Base-by-base conservation (phyloP, 164 flowering plant genomes). In the Chloranthus sessilifolius region DNA sequence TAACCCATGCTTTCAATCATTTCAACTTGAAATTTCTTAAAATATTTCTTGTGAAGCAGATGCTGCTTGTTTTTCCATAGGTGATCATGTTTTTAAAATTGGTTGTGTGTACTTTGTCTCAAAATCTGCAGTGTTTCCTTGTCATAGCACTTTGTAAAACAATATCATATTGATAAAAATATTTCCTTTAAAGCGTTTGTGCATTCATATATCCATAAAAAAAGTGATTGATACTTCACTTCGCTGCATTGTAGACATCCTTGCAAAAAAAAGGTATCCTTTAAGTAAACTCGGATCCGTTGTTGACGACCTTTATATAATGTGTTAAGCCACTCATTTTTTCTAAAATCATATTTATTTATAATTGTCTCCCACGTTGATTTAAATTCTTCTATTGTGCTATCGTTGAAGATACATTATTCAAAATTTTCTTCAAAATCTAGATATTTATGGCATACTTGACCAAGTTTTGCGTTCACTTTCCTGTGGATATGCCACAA, bases 391-490 rank as follows among this genome's bases (percentile, higher is more conserved):
- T n/a, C n/a, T n/a, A n/a, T n/a, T n/a, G n/a, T n/a, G n/a, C n/a
- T n/a, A n/a, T n/a, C n/a, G n/a, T n/a, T n/a, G n/a, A n/a, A n/a
- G n/a, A n/a, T n/a, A n/a, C n/a, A n/a, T n/a, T n/a, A n/a, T n/a
- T n/a, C n/a, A n/a, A n/a, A n/a, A n/a, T 39, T 21, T 22, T 19
- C 35, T 22, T 58, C 39, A 58, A 56, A 56, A 5, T 40, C 17
- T 21, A 20, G 21, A 8, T 48, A 20, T 15, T 21, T 43, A 29
- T 23, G 7, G 11, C 20, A n/a, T 24, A 39, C 17, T 21, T n/a
- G 16, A 11, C 34, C 44, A 31, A 58, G 5, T 27, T 48, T 22
- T 7, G 39, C 23, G 10, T 26, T 16, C 12, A 47, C 36, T 33
- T 29, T 48, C n/a, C 36, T 33, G 3, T 20, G 7, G 12, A 49